These are phyloP conservation scores for Quercus alba DNA, from an alignment of 306 rosid genomes.

Conservation along the genomic window DNA sequence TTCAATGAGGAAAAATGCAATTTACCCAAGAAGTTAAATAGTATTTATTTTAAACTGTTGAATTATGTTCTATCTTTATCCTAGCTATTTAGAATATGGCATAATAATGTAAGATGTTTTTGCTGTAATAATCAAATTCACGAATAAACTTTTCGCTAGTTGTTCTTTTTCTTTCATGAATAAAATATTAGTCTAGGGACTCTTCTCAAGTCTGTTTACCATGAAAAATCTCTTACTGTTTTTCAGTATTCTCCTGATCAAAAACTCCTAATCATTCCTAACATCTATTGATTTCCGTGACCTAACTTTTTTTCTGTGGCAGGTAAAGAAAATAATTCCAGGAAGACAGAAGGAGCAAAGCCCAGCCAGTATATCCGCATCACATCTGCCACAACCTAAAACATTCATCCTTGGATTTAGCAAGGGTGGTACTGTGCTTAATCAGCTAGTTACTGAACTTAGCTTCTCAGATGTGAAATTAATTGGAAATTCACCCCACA, in stretches of 20 bases:
- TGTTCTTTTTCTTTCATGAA: too few species aligned
- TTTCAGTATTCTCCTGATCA: background rate
- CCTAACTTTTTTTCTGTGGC: conserved; percentile 23
- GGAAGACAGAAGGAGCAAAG: conserved; percentile 25
- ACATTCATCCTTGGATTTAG: conserved; percentile 80
- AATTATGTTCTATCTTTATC: background rate
- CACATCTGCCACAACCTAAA: conserved; percentile 32
- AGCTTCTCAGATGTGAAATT: conserved; percentile 39
- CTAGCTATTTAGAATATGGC: background rate
- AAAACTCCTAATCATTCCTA: background rate
- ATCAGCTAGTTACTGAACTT: conserved; percentile 78
- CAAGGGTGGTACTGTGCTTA: conserved; percentile 87
- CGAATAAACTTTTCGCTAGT: background rate
- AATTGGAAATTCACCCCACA: background rate
- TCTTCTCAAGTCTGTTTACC: background rate
- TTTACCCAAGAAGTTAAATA: too few species aligned
- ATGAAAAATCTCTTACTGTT: background rate
- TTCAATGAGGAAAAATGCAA: too few species aligned
- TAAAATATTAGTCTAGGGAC: background rate
- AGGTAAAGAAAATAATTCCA: conserved; percentile 39
- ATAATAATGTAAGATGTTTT: background rate
- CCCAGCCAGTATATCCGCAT: conserved; percentile 9
- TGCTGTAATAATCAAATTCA: background rate
- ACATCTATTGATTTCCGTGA: background rate
- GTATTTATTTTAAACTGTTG: background rate